phyloP scores from a whole-genome alignment of 2,329 filamentous ascomycete genomes.

The Sporothrix globosa region DNA sequence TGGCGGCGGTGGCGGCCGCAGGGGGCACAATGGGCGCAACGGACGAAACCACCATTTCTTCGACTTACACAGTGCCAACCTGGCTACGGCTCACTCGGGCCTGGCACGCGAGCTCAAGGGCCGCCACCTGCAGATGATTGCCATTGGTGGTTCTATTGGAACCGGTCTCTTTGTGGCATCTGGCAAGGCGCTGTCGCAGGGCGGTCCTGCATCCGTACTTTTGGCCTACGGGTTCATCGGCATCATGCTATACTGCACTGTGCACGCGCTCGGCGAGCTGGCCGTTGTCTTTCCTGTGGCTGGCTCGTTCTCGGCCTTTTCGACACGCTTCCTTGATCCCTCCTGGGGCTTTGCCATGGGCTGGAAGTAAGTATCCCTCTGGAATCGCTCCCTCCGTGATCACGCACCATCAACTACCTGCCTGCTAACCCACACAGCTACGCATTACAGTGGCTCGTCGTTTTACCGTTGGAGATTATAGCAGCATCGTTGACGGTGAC shows the following conservation, averaged over 20 bases:
- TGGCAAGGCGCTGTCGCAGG: slow-evolving; percentile 68
- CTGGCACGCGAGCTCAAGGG: slow-evolving; percentile 78
- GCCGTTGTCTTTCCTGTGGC: slow-evolving; percentile 88
- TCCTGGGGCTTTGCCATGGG: slow-evolving; percentile 96
- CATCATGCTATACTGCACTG: slow-evolving; percentile 86
- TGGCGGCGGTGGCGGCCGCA: not conserved
- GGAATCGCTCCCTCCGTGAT: not conserved
- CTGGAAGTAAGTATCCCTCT: slow-evolving; percentile 69
- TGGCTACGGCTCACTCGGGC: slow-evolving; percentile 75
- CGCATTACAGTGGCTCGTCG: slow-evolving; percentile 82
- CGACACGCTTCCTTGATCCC: slow-evolving; percentile 87
- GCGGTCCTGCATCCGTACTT: slow-evolving; percentile 77
- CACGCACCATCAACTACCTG: no score
- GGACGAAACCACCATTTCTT: slow-evolving; percentile 51
- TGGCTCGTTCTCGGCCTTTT: slow-evolving; percentile 89
- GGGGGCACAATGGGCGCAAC: no score
- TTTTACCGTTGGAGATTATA: slow-evolving; percentile 83
- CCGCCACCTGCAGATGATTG: slow-evolving; percentile 95
- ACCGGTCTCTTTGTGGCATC: slow-evolving; percentile 88
- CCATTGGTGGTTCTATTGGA: slow-evolving; percentile 90
- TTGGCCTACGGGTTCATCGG: slow-evolving; percentile 81
- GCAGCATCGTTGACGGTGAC: slow-evolving; percentile 81
- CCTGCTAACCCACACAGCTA: slow-evolving; percentile 64
- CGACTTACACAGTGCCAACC: slow-evolving; percentile 61
- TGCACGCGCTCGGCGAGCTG: slow-evolving; percentile 89